Conservation (phyloP, 805 yeast species). For the Hanseniaspora hatyaiensis region DNA sequence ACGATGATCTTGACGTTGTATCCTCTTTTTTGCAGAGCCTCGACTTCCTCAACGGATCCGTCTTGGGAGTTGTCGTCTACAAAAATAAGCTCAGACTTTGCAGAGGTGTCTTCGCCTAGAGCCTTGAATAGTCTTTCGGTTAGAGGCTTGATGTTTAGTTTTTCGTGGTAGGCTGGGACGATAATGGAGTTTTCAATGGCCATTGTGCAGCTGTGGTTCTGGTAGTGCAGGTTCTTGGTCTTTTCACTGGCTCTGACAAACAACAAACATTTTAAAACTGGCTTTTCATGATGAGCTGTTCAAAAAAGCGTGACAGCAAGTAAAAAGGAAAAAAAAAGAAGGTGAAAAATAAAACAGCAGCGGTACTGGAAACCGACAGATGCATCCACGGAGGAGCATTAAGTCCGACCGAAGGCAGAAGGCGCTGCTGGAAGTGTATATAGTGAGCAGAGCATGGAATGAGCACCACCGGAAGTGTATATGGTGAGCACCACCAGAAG, state of each 20-base stretch:
- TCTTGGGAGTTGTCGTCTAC: conserved; percentile 43
- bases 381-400: too few species aligned
- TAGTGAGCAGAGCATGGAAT: too few species aligned
- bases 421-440: too few species aligned
- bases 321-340: background rate
- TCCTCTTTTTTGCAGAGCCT: conserved; percentile 34
- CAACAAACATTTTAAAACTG: background rate
- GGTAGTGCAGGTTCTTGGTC: too few species aligned
- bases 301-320: background rate
- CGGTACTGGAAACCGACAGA: too few species aligned
- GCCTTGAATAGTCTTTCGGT: conserved; percentile 41
- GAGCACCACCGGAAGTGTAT: too few species aligned
- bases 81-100: conserved; percentile 37
- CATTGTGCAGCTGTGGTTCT: conserved; percentile 3
- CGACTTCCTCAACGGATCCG: conserved; percentile 44
- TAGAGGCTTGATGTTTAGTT: conserved; percentile 38
- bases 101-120: conserved; percentile 34
- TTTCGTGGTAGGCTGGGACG: conserved; percentile 44
- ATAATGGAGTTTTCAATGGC: conserved; percentile 34
- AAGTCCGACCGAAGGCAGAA: too few species aligned
- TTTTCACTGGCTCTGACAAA: too few species aligned
- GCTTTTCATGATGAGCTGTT: background rate
- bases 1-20: conserved; percentile 40
- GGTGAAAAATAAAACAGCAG: background rate
- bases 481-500: too few species aligned